Base-by-base conservation (phyloP, 148 eudicot species). In the Cornus florida region DNA sequence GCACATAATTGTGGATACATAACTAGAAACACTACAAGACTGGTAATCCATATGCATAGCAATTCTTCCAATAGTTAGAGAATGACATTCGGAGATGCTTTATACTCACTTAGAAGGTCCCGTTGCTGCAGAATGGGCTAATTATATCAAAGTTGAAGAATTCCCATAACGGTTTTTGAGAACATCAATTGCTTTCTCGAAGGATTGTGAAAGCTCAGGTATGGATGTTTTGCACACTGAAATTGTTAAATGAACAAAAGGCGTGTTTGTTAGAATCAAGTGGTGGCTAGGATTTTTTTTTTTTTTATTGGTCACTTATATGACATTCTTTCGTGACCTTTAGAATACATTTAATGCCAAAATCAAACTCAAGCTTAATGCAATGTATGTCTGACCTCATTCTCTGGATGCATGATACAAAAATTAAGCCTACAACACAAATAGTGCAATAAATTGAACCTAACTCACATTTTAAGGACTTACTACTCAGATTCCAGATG, bases 161-260 rank as follows among this genome's bases (percentile, higher is more conserved):
- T 87, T 85, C 78, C 90, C 93, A 74, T 84, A 89, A 38, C 92
- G 93, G 79, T 77, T 91, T 70, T 88, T 83, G 17, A 94, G 89
- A 86, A 82, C 81, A 82, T 88, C 91, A 70, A 92, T 82, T 69
- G 87, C 80, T 83, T 89, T 87, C 86, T 92, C 94, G 67, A 89
- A 81, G 46, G 88, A 86, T 67, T 92, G 88, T 66, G 83, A 83
- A 77, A 90, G 88, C 86, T 89, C 93, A 53, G 98, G 94, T 66
- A 92, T 87, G 68, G 93, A 75, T 75, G 88, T 86, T 79, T 92
- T 90, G 81, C 90, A 91, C 41, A 89, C 98, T 94, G 97, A 32
- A 84, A 82, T 32, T 67, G 2, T 11, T 77, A 77, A 48, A 69
- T 3, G 59, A 46, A 70, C 28, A 75, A 20, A 24, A 72, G 31